Conservation (phyloP, 2,329 filamentous ascomycete genomes). For the Colletotrichum noveboracense region DNA sequence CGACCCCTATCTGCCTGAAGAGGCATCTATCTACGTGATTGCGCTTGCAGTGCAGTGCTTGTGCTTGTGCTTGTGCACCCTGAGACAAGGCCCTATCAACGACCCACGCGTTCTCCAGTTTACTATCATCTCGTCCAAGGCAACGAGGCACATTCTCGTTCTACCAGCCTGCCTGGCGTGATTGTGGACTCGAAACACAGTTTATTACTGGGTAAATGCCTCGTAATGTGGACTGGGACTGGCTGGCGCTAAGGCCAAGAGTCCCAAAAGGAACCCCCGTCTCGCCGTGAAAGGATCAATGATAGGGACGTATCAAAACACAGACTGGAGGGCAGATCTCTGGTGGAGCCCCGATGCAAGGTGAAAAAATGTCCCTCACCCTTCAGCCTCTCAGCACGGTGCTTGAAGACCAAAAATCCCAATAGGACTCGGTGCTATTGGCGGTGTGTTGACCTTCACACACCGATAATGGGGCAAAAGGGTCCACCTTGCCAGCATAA, state of each 20-base stretch:
- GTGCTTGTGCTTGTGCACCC: background rate
- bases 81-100: conserved; percentile 20
- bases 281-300: background rate
- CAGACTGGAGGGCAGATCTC: background rate
- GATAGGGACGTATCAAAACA: background rate
- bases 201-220: conserved; percentile 1
- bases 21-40: background rate
- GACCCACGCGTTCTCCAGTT: conserved; percentile 21
- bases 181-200: background rate
- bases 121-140: conserved; percentile 19
- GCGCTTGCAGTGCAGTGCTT: background rate
- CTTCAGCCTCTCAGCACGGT: background rate
- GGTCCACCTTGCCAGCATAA: conserved; percentile 13
- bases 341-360: conserved; percentile 7
- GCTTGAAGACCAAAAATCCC: conserved; percentile 14
- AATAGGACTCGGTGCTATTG: background rate
- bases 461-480: conserved; percentile 6
- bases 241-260: background rate
- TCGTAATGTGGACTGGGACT: conserved; percentile 3
- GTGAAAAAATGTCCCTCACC: conserved; percentile 14
- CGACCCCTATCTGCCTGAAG: background rate
- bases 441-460: conserved; percentile 6
- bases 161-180: conserved; percentile 8
- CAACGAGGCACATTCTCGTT: background rate
- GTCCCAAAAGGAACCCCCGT: background rate